phyloP scores from a whole-genome alignment of 148 eudicot species.

The Pouteria glomerata region DNA sequence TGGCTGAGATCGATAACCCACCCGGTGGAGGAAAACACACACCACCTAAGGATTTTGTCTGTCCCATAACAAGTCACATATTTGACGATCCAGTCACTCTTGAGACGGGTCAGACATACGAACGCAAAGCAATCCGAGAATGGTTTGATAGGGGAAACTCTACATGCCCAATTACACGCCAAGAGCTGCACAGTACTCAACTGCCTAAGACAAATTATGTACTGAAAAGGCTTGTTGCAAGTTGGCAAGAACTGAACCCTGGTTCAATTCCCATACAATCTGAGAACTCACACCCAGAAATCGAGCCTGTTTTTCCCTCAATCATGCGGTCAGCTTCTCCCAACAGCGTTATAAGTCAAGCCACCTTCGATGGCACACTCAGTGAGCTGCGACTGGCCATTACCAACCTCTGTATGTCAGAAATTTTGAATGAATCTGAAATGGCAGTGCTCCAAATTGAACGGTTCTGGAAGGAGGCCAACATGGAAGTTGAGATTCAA shows the following conservation, averaged over 20 bases:
- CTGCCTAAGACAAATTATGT: constrained; percentile 54
- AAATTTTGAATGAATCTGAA: constrained; percentile 35
- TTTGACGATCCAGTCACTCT: constrained; percentile 53
- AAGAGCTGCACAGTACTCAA: constrained; percentile 28
- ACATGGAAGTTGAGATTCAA: constrained; percentile 28
- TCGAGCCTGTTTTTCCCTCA: constrained; percentile 8
- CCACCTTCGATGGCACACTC: constrained; percentile 27
- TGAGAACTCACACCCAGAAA: constrained; percentile 15
- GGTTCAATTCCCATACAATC: constrained; percentile 6
- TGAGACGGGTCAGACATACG: constrained; percentile 55
- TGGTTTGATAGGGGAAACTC: constrained; percentile 48
- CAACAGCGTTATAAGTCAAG: constrained; percentile 32
- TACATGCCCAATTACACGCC: constrained; percentile 53
- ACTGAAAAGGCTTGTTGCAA: constrained; percentile 46
- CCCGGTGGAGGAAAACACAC: constrained; percentile 29
- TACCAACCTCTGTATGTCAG: constrained; percentile 38
- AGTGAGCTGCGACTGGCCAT: constrained; percentile 33
- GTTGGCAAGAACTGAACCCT: constrained; percentile 35
- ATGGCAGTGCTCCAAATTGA: constrained; percentile 35
- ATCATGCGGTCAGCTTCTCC: constrained; percentile 21
- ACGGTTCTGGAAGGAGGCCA: constrained; percentile 31
- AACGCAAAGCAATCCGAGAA: constrained; percentile 46
- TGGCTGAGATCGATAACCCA: constrained; percentile 25
- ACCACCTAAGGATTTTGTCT: constrained; percentile 52
- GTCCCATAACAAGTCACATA: constrained; percentile 44